phyloP scores from a whole-genome alignment of 163 green algal genomes.

The Chlamydomonas reinhardtii region DNA sequence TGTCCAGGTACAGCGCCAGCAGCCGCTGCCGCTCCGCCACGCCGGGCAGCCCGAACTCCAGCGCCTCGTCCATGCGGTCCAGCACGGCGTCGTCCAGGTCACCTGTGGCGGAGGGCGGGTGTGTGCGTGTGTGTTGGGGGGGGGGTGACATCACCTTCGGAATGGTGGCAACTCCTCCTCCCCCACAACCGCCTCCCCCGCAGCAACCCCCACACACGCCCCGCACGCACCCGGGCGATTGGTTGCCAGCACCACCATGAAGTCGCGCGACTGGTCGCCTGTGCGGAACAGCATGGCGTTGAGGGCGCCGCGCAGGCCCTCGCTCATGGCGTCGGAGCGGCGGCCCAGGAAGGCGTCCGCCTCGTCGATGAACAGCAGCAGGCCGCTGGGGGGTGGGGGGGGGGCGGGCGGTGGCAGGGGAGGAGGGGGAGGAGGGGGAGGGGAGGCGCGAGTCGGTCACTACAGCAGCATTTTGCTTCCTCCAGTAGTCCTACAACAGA shows the following conservation, averaged over 20 bases:
- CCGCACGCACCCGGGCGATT: conserved; percentile 85
- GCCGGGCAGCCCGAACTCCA: conserved; percentile 71
- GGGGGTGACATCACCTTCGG: too few relatives aligned
- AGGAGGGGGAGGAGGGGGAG: neutral
- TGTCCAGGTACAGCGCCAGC: conserved; percentile 45
- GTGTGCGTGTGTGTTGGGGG: too few relatives aligned
- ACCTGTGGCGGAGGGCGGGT: conserved; percentile 45
- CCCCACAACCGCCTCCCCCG: too few relatives aligned
- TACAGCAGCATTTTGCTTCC: too few relatives aligned
- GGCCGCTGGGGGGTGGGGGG: conserved; percentile 58
- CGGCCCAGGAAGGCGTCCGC: conserved; percentile 97
- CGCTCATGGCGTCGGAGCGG: conserved; percentile 88
- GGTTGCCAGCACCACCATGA: conserved; percentile 97
- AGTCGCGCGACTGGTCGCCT: conserved; percentile 94
- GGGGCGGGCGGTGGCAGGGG: neutral
- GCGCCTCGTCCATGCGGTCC: conserved; percentile 97
- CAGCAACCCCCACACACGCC: neutral
- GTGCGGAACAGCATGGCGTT: conserved; percentile 98
- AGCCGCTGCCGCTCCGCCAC: conserved; percentile 72
- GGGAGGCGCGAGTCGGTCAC: too few relatives aligned
- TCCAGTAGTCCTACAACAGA: too few relatives aligned
- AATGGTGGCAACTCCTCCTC: too few relatives aligned
- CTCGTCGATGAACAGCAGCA: conserved; percentile 99
- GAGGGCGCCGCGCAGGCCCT: conserved; percentile 93
- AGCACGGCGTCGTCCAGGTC: conserved; percentile 97